Evolutionary conservation across 495 filamentous ascomycete species (phyloP).

Genomic region (Talaromyces liani): DNA sequence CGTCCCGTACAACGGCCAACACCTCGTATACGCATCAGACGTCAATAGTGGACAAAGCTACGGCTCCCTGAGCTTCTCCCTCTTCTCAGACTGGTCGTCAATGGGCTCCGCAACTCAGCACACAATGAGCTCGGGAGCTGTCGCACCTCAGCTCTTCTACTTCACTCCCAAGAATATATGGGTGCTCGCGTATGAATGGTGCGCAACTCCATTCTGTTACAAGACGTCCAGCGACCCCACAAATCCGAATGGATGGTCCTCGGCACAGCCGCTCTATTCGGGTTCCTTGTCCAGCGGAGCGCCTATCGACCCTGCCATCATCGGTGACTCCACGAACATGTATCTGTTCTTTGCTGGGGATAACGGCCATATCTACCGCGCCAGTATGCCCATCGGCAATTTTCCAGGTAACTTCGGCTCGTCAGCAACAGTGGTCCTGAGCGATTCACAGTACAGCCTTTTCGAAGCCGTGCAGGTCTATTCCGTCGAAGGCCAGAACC

Average conservation of each 20-base stretch:
- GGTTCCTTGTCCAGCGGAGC: constrained; percentile 43
- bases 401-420: constrained; percentile 55
- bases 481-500: constrained; percentile 41
- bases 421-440: constrained; percentile 35
- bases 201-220: constrained; percentile 50
- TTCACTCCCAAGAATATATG: constrained; percentile 52
- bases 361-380: constrained; percentile 57
- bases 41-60: constrained; percentile 31
- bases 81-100: constrained; percentile 45
- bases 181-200: constrained; percentile 58
- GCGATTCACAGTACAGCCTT: constrained; percentile 43
- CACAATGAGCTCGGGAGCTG: constrained; percentile 36
- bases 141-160: constrained; percentile 57
- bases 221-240: constrained; percentile 49
- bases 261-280: constrained; percentile 44
- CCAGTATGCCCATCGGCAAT: constrained; percentile 48
- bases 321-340: constrained; percentile 50
- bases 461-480: constrained; percentile 62
- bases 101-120: constrained; percentile 49
- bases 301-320: constrained; percentile 52
- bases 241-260: constrained; percentile 47
- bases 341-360: constrained; percentile 61
- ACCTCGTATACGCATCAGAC: constrained; percentile 47
- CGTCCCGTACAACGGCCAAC: constrained; percentile 43
- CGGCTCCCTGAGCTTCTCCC: constrained; percentile 50